A percentile compares a stretch with the other conserved stretches of the same genome.
Conservation (phyloP, 768 basidiomycete species). For the Infundibulicybe gibba region DNA sequence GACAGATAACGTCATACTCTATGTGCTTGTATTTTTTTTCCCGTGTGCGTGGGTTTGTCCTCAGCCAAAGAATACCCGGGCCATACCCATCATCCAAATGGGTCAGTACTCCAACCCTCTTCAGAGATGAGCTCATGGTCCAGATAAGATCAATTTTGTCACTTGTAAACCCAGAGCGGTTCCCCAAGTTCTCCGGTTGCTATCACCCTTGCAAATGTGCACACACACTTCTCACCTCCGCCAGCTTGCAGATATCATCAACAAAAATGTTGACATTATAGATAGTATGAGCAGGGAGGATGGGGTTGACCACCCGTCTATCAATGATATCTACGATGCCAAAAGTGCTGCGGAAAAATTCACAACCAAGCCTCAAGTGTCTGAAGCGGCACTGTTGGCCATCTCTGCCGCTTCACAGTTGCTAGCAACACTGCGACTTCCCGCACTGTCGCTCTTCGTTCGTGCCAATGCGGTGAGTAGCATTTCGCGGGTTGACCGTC, state of each 20-base stretch:
- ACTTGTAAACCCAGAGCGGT: too few relatives aligned
- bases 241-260: constrained; percentile 6
- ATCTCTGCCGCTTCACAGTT: constrained; percentile 13
- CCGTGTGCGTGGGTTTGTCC: too few relatives aligned
- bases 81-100: too few relatives aligned
- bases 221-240: constrained; percentile 5
- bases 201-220: too few relatives aligned
- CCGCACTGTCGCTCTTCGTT: not conserved
- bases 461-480: constrained; percentile 7
- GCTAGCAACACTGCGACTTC: constrained; percentile 6
- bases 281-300: not conserved
- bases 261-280: constrained; percentile 5
- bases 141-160: too few relatives aligned
- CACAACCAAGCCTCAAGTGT: constrained; percentile 4
- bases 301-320: constrained; percentile 2
- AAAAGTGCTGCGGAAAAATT: constrained; percentile 4
- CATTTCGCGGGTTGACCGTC: too few relatives aligned
- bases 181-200: too few relatives aligned
- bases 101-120: too few relatives aligned
- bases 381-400: constrained; percentile 5
- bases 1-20: too few relatives aligned
- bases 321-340: constrained; percentile 8
- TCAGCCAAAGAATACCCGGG: too few relatives aligned
- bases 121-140: too few relatives aligned
- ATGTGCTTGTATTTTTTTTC: too few relatives aligned